Conservation (phyloP, 1,284 basidiomycete species). For the Sanghuangporus baumii region DNA sequence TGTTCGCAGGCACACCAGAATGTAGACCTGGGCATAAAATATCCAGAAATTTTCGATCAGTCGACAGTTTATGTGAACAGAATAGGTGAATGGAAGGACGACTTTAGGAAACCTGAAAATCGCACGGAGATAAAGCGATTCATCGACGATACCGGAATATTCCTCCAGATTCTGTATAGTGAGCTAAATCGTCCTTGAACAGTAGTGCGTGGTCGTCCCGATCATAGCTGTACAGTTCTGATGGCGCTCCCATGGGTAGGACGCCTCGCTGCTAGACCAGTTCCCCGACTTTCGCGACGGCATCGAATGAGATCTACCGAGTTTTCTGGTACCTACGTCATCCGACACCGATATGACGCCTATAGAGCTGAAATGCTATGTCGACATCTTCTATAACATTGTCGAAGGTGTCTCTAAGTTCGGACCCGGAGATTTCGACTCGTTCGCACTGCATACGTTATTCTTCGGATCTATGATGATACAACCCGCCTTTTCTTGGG, state of each 20-base stretch:
- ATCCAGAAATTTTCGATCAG: neutral
- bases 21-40: neutral
- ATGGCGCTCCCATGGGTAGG: neutral
- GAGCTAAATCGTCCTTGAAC: neutral
- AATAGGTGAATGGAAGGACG: neutral
- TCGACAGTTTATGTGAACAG: neutral
- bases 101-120: neutral
- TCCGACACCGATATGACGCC: neutral
- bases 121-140: neutral
- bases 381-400: neutral
- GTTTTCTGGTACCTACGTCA: neutral
- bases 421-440: neutral
- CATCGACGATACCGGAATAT: neutral
- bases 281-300: neutral
- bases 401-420: neutral
- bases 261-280: neutral
- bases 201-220: neutral
- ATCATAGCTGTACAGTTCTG: neutral
- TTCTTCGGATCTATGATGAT: neutral
- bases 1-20: neutral
- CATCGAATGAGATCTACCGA: neutral
- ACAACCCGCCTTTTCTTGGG: neutral
- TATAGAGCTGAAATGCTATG: neutral
- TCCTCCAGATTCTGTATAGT: neutral
- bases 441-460: neutral